Evolutionary conservation across 345 rosid genomes (phyloP).

Genomic region (Sonneratia caseolaris): DNA sequence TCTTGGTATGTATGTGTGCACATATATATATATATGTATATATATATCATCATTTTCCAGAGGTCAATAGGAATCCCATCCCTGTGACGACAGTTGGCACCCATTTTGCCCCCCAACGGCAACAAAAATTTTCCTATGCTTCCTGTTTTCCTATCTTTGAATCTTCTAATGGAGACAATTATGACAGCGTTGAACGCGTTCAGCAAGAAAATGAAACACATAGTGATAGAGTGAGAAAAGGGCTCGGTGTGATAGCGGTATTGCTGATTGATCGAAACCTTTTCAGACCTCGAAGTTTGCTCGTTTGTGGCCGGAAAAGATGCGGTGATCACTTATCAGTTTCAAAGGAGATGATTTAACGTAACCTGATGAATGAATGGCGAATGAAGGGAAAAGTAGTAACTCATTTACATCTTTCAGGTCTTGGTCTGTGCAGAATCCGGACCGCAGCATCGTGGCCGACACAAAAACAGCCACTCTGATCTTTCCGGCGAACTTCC

Average conservation of each 20-base stretch:
- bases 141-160: not conserved
- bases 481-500: slow-evolving; percentile 49
- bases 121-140: not conserved
- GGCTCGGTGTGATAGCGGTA: no score
- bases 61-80: not conserved
- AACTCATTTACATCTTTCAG: slow-evolving; percentile 36
- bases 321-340: not conserved
- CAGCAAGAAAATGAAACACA: no score
- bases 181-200: no score
- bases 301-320: no score
- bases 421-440: slow-evolving; percentile 49
- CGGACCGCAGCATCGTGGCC: slow-evolving; percentile 74
- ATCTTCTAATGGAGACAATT: not conserved
- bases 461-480: slow-evolving; percentile 54
- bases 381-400: not conserved
- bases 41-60: not conserved
- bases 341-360: not conserved
- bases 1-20: not conserved
- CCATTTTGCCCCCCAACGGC: not conserved
- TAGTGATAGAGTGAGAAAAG: no score
- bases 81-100: not conserved
- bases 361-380: not conserved
- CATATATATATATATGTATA: not conserved
- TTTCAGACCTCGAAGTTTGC: no score
- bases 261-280: no score